A percentile compares a stretch with the other conserved stretches of the same genome.
phyloP scores from a whole-genome alignment of 805 yeast genomes.

The Spencermartinsiella europaea region DNA sequence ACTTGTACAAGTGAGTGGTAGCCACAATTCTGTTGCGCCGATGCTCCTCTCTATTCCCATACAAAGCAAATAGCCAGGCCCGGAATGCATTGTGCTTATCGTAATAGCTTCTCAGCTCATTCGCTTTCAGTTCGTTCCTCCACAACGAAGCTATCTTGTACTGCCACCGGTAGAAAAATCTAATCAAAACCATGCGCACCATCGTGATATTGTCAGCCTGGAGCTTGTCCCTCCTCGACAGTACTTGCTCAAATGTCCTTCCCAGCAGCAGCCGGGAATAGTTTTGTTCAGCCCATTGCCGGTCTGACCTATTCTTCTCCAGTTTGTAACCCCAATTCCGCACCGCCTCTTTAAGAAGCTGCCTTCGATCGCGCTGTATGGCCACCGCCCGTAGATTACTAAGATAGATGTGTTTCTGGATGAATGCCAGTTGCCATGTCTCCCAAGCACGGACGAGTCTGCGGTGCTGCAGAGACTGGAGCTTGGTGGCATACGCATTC shows the following conservation, averaged over 20 bases:
- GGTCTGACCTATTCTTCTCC: not conserved
- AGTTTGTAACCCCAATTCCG: not conserved
- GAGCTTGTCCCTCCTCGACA: not conserved
- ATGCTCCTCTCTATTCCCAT: not conserved
- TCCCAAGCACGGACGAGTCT: not conserved
- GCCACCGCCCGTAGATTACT: constrained; percentile 3
- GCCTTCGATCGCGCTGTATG: constrained; percentile 1
- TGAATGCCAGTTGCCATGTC: constrained; percentile 2
- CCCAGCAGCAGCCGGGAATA: constrained; percentile 1
- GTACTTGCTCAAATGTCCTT: not conserved
- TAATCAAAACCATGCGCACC: not conserved
- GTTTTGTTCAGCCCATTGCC: not conserved
- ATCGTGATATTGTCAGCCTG: not conserved
- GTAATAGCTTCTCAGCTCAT: not conserved
- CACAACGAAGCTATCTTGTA: not conserved
- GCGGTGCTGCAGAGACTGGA: not conserved
- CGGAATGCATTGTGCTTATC: not conserved
- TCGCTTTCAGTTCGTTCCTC: not conserved
- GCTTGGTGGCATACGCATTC: not conserved
- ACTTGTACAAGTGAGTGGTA: not conserved
- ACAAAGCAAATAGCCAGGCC: not conserved
- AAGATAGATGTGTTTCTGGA: not conserved
- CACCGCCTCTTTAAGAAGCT: constrained; percentile 3
- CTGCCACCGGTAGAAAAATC: not conserved
- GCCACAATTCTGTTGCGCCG: not conserved